Conservation (phyloP, 805 yeast species). For the Pichia occidentalis region DNA sequence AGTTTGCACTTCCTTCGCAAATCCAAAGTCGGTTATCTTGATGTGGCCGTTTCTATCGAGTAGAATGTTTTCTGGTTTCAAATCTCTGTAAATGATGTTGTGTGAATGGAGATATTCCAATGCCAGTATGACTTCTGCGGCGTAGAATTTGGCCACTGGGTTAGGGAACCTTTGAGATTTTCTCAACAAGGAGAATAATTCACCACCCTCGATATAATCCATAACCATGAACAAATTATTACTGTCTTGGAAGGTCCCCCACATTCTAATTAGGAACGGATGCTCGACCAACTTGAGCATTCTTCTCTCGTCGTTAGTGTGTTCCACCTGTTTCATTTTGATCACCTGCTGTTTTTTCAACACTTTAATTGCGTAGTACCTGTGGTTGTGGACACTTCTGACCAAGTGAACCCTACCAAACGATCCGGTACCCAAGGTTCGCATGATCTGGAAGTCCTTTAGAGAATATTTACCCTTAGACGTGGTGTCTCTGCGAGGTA, state of each 20-base stretch:
- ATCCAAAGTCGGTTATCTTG: slow-evolving; percentile 56
- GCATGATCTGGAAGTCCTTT: slow-evolving; percentile 47
- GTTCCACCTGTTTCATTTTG: slow-evolving; percentile 58
- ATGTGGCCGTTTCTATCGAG: slow-evolving; percentile 55
- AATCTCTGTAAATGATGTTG: slow-evolving; percentile 53
- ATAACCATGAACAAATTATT: slow-evolving; percentile 53
- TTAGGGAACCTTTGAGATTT: slow-evolving; percentile 55
- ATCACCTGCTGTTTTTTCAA: slow-evolving; percentile 52
- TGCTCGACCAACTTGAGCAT: slow-evolving; percentile 53
- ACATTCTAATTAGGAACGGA: slow-evolving; percentile 55
- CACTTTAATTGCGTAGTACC: slow-evolving; percentile 56
- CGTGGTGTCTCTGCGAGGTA: slow-evolving; percentile 33
- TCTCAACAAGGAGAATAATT: slow-evolving; percentile 47
- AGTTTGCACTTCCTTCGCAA: slow-evolving; percentile 54
- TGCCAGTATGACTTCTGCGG: slow-evolving; percentile 55
- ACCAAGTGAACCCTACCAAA: slow-evolving; percentile 57
- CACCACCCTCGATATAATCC: slow-evolving; percentile 64
- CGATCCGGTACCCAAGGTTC: slow-evolving; percentile 57
- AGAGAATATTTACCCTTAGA: slow-evolving; percentile 55
- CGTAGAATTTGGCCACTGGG: slow-evolving; percentile 58
- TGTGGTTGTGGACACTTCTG: slow-evolving; percentile 50
- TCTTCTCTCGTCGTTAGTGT: slow-evolving; percentile 55
- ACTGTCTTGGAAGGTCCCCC: slow-evolving; percentile 62
- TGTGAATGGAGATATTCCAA: slow-evolving; percentile 53
- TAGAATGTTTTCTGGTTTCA: slow-evolving; percentile 55